These are phyloP conservation scores for Russula earlei DNA, from an alignment of 768 basidiomycete species.

Conservation along the genomic window DNA sequence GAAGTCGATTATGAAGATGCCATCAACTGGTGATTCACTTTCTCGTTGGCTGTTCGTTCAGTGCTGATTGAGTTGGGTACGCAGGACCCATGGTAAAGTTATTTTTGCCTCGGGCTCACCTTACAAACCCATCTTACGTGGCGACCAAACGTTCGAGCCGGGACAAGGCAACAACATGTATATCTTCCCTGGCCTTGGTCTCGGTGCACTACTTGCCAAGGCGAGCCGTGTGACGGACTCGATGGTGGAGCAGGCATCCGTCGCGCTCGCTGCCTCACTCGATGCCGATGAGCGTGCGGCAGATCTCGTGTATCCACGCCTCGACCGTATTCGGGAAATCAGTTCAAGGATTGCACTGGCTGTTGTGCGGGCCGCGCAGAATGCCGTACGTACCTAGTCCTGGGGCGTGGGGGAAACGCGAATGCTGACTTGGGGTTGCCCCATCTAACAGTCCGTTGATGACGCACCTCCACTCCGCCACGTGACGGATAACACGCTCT, in stretches of 20 bases:
- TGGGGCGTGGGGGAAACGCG: background rate
- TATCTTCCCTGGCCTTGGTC: slow-evolving; percentile 70
- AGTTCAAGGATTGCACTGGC: slow-evolving; percentile 60
- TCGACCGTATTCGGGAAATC: slow-evolving; percentile 82
- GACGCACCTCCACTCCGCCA: slow-evolving; percentile 36
- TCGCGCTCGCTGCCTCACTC: slow-evolving; percentile 68
- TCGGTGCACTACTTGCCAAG: slow-evolving; percentile 65
- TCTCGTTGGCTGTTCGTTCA: background rate
- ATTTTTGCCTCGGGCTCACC: slow-evolving; percentile 88
- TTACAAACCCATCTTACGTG: slow-evolving; percentile 55
- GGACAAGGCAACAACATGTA: slow-evolving; percentile 97
- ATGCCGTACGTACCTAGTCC: slow-evolving; percentile 40
- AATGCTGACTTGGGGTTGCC: background rate
- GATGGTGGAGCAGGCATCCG: slow-evolving; percentile 84
- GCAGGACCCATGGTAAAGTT: slow-evolving; percentile 44
- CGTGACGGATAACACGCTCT: slow-evolving; percentile 48
- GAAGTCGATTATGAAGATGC: slow-evolving; percentile 77
- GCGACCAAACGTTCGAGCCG: slow-evolving; percentile 53
- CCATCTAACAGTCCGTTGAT: slow-evolving; percentile 21
- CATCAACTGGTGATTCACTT: slow-evolving; percentile 44
- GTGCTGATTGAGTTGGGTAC: background rate
- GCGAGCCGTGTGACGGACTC: slow-evolving; percentile 67
- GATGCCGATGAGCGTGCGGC: slow-evolving; percentile 54
- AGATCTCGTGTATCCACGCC: slow-evolving; percentile 73
- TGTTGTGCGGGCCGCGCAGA: slow-evolving; percentile 76